Conservation (phyloP, 495 filamentous ascomycete genomes). For the Haplographium delicatum region DNA sequence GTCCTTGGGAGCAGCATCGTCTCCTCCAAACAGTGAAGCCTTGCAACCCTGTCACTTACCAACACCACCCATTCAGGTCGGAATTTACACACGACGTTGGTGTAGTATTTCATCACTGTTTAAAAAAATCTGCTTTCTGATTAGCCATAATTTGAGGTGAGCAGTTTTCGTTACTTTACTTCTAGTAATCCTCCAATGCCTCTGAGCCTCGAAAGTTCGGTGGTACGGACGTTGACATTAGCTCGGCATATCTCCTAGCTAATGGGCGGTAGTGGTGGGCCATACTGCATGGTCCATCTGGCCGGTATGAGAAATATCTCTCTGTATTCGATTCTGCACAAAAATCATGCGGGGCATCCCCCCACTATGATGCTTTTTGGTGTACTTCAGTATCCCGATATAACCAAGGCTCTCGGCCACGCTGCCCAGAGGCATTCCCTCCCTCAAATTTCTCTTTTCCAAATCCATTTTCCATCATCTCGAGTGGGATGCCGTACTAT, state of each 20-base stretch:
- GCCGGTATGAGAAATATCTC: slow-evolving; percentile 15
- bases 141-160: no score
- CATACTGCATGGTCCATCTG: slow-evolving; percentile 20
- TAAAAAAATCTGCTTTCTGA: no score
- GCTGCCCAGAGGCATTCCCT: not conserved
- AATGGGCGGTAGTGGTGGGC: slow-evolving; percentile 14
- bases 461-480: not conserved
- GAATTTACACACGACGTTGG: no score
- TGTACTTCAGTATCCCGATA: slow-evolving; percentile 12
- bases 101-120: no score
- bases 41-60: no score
- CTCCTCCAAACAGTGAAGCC: no score
- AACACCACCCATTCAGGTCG: no score
- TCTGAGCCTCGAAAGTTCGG: slow-evolving; percentile 13
- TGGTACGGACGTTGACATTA: slow-evolving; percentile 17
- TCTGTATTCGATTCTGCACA: not conserved
- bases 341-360: slow-evolving; percentile 21
- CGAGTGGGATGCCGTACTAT: slow-evolving; percentile 63
- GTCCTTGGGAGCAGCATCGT: slow-evolving; percentile 9
- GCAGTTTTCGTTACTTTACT: no score
- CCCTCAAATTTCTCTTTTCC: not conserved
- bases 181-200: not conserved
- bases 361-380: slow-evolving; percentile 5
- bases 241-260: slow-evolving; percentile 10
- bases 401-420: slow-evolving; percentile 21